phyloP scores from a whole-genome alignment of 306 rosid genomes.

The Comarum palustre region DNA sequence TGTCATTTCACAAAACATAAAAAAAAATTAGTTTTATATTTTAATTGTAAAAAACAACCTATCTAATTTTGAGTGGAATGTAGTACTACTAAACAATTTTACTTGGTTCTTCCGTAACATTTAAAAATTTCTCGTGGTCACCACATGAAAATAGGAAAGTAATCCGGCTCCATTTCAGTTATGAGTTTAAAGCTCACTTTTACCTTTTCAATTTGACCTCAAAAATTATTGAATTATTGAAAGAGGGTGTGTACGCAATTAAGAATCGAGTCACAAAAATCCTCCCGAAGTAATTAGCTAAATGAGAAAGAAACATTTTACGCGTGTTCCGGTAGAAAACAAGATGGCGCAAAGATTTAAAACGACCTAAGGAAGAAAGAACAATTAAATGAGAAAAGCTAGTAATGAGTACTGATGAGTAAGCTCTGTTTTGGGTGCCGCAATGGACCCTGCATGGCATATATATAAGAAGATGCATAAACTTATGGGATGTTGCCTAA shows the following conservation, averaged over 20 bases:
- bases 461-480: constrained; percentile 3
- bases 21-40: no score
- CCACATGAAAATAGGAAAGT: background rate
- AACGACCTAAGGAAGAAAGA: background rate
- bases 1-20: no score
- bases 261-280: background rate
- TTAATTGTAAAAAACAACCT: no score
- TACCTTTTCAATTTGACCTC: background rate
- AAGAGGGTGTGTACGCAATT: no score
- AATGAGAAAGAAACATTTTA: background rate
- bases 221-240: background rate
- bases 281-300: background rate
- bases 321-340: constrained; percentile 21
- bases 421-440: background rate
- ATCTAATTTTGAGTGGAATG: no score
- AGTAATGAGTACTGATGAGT: background rate
- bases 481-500: background rate
- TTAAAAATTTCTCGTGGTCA: no score
- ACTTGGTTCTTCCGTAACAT: no score
- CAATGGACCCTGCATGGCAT: constrained; percentile 20
- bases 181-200: background rate
- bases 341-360: constrained; percentile 33
- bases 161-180: background rate
- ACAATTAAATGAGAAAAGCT: background rate
- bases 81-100: no score